phyloP scores from a whole-genome alignment of 2,329 filamentous ascomycete species.

The Fusarium sp. region DNA sequence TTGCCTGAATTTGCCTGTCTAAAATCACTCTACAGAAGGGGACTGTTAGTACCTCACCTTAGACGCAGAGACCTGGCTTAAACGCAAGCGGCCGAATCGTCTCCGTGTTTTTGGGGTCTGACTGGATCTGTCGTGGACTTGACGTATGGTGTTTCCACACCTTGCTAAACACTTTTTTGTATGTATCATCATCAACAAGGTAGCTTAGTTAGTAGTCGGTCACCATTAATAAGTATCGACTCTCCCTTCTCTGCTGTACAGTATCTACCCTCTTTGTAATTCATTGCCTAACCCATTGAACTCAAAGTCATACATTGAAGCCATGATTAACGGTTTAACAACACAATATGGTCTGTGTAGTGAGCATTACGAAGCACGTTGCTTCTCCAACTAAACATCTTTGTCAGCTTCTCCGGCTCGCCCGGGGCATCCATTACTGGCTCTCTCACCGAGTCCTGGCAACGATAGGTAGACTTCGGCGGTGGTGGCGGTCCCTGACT shows the following conservation, averaged over 20 bases:
- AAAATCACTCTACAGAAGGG: not conserved
- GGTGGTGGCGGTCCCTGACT: constrained; percentile 37
- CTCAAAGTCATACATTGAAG: constrained; percentile 6
- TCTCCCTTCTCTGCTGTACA: constrained; percentile 4
- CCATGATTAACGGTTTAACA: constrained; percentile 5
- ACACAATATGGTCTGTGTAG: constrained; percentile 18
- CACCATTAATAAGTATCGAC: constrained; percentile 20
- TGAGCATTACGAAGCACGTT: constrained; percentile 43
- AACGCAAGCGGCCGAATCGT: constrained; percentile 33
- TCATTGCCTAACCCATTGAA: constrained; percentile 5
- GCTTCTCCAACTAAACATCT: constrained; percentile 34
- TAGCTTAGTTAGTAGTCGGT: not conserved
- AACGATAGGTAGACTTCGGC: constrained; percentile 32
- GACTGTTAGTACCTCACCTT: constrained; percentile 1
- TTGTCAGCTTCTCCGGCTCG: constrained; percentile 41
- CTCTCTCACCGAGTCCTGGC: constrained; percentile 42
- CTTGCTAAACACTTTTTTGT: constrained; percentile 14
- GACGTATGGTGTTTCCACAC: constrained; percentile 41
- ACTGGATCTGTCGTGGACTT: constrained; percentile 33
- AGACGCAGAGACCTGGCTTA: constrained; percentile 11
- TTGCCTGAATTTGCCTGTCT: constrained; percentile 10
- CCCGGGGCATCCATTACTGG: constrained; percentile 41
- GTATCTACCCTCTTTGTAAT: constrained; percentile 4
- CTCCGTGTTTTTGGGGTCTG: constrained; percentile 30
- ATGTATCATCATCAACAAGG: constrained; percentile 8